These are phyloP conservation scores for Boletus fagicola DNA, from an alignment of 768 basidiomycete genomes.

Conservation along the genomic window DNA sequence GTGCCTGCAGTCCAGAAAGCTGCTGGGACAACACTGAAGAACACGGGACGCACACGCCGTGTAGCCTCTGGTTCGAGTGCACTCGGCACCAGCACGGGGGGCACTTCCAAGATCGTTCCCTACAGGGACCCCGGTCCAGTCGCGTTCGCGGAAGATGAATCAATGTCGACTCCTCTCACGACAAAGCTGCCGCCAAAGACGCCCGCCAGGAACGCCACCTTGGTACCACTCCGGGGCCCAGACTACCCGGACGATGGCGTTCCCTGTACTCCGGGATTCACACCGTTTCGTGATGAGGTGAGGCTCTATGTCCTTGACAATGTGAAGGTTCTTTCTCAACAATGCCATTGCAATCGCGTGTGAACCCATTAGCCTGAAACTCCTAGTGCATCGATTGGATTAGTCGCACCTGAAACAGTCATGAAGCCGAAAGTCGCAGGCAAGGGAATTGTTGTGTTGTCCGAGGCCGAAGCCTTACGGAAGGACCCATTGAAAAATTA, in stretches of 20 bases:
- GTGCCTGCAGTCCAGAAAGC: conserved; percentile 67
- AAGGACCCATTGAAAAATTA: conserved; percentile 84
- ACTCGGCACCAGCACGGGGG: conserved; percentile 14
- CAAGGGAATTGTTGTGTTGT: conserved; percentile 43
- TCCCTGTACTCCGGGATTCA: conserved; percentile 57
- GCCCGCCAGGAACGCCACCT: conserved; percentile 32
- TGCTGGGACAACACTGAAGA: conserved; percentile 62
- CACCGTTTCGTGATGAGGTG: conserved; percentile 74
- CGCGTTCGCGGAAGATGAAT: conserved; percentile 27
- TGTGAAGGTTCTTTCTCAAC: conserved; percentile 9
- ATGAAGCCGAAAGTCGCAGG: conserved; percentile 61
- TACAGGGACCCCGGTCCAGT: conserved; percentile 61
- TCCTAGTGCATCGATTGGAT: conserved; percentile 28
- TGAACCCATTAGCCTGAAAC: conserved; percentile 19
- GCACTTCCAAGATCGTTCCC: conserved; percentile 57
- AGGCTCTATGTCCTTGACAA: conserved; percentile 21
- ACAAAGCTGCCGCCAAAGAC: conserved; percentile 34
- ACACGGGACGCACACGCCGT: conserved; percentile 56
- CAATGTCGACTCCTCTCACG: conserved; percentile 34
- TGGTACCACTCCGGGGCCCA: conserved; percentile 43
- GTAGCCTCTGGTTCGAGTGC: conserved; percentile 39
- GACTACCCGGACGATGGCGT: conserved; percentile 23
- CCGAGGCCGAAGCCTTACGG: conserved; percentile 75
- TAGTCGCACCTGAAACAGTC: conserved; percentile 49
- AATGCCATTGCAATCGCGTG: background rate